Base-by-base conservation (phyloP, 2,329 filamentous ascomycete species). In the Cladosporium sp. region DNA sequence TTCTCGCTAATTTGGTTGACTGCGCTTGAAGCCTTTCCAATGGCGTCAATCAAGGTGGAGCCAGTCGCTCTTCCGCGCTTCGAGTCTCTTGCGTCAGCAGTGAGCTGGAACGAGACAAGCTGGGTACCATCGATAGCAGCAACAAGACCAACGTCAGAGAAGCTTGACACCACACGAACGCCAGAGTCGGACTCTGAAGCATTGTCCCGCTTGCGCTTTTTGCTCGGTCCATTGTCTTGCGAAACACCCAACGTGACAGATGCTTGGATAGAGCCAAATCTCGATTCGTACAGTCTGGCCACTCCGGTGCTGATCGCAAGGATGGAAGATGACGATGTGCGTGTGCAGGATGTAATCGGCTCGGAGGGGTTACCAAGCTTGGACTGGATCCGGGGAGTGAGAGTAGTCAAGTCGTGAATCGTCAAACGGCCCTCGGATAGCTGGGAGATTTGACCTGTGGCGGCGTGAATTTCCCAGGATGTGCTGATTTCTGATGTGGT, bases 281-380 rank as follows among this genome's bases (percentile, higher is more conserved):
- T 86, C 37, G 89, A 86, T 76, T 92, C 92, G 74, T 89, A 90
- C 16, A 91, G 81, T 50, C 80, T 83, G 49, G 90, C 84, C 0
- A 83, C 81, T 11, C 82, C 78, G 0, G 82, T 72, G 0, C 87
- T 88, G n/a, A 86, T 81, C 1, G 86, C 83, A 53, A 93, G 81
- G 1, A 91, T 76, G 5, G 89, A 86, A 8, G 89, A 87, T 65
- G 85, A 85, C 8, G 89, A 91, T 0, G 93, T 79, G 7, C 88
- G 84, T 7, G 89, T 74, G 71, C 92, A 91, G 1, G 89, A 89
- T 23, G 81, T 80, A 2, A 87, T 80, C 1, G 79, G 82, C 5
- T 83, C 78, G 49, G 85, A 78, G 6, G 81, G 68, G 28, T 64
- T 66, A 21, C 72, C 80, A 16, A 88, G 70, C 46, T 77, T 74